Evolutionary conservation across 2,329 filamentous ascomycete genomes (phyloP).

Genomic region (Clathrospora elynae): DNA sequence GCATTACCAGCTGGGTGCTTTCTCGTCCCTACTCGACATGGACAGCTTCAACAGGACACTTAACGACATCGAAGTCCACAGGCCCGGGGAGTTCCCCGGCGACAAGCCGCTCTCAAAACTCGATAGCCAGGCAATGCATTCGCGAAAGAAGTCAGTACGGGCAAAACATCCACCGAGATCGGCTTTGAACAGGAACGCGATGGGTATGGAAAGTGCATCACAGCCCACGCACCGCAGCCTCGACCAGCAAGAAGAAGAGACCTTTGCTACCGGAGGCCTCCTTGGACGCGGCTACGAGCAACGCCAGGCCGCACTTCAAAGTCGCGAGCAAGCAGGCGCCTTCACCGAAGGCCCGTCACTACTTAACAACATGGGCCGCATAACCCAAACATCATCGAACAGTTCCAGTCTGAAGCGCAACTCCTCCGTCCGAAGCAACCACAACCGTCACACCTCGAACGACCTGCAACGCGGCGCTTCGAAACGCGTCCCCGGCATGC

Average conservation of each 20-base stretch:
- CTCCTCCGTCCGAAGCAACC: slow-evolving; percentile 40
- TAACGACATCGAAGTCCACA: slow-evolving; percentile 31
- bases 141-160: slow-evolving; percentile 47
- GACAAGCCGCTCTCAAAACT: slow-evolving; percentile 30
- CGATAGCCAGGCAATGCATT: slow-evolving; percentile 38
- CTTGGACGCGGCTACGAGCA: slow-evolving; percentile 58
- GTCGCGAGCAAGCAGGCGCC: slow-evolving; percentile 50
- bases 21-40: slow-evolving; percentile 70
- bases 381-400: slow-evolving; percentile 32
- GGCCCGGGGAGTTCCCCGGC: slow-evolving; percentile 35
- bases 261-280: slow-evolving; percentile 55
- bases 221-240: slow-evolving; percentile 28
- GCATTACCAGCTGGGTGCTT: slow-evolving; percentile 67
- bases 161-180: slow-evolving; percentile 46
- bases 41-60: slow-evolving; percentile 59
- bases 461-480: slow-evolving; percentile 56
- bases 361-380: slow-evolving; percentile 53
- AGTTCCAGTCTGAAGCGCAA: slow-evolving; percentile 38
- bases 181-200: slow-evolving; percentile 30
- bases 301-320: slow-evolving; percentile 48
- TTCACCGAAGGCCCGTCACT: slow-evolving; percentile 65
- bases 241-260: slow-evolving; percentile 39
- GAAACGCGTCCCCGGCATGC: slow-evolving; percentile 46
- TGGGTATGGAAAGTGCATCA: slow-evolving; percentile 22
- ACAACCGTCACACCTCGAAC: slow-evolving; percentile 40